Conservation (phyloP, 2,329 filamentous ascomycete genomes). For the Penicillium decumbens region DNA sequence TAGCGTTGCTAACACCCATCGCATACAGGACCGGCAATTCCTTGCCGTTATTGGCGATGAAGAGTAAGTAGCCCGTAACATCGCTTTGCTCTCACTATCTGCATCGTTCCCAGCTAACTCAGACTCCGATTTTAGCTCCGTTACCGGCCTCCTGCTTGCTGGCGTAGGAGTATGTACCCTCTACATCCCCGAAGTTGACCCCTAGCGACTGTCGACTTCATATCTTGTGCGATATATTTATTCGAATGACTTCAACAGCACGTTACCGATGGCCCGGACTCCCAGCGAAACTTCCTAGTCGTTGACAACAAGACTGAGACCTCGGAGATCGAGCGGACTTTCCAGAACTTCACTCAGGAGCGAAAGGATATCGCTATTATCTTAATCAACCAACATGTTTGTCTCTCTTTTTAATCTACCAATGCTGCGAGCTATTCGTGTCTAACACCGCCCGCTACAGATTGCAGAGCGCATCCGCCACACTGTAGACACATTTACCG, state of each 20-base stretch:
- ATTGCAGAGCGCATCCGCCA: constrained; percentile 91
- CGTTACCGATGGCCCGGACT: constrained; percentile 80
- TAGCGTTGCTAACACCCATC: constrained; percentile 14
- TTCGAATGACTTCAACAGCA: constrained; percentile 55
- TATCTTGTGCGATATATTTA: background rate
- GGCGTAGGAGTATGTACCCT: constrained; percentile 73
- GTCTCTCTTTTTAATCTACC: constrained; percentile 20
- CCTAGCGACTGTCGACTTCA: background rate
- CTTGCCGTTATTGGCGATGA: constrained; percentile 97
- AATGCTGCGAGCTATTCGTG: background rate
- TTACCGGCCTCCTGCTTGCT: constrained; percentile 89
- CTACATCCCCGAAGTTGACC: background rate
- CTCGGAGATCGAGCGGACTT: constrained; percentile 79
- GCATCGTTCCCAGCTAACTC: constrained; percentile 14
- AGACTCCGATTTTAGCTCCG: constrained; percentile 62
- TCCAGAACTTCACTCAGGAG: constrained; percentile 80
- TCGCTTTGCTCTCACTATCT: background rate
- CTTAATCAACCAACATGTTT: constrained; percentile 94
- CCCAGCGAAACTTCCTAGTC: constrained; percentile 96
- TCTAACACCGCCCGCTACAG: constrained; percentile 44
- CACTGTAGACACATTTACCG: constrained; percentile 83
- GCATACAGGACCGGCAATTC: constrained; percentile 74
- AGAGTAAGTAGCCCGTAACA: constrained; percentile 44
- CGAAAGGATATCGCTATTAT: constrained; percentile 96
- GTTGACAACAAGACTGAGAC: constrained; percentile 92